phyloP scores from a whole-genome alignment of 495 filamentous ascomycete genomes.

The Tuber umbilicatum region DNA sequence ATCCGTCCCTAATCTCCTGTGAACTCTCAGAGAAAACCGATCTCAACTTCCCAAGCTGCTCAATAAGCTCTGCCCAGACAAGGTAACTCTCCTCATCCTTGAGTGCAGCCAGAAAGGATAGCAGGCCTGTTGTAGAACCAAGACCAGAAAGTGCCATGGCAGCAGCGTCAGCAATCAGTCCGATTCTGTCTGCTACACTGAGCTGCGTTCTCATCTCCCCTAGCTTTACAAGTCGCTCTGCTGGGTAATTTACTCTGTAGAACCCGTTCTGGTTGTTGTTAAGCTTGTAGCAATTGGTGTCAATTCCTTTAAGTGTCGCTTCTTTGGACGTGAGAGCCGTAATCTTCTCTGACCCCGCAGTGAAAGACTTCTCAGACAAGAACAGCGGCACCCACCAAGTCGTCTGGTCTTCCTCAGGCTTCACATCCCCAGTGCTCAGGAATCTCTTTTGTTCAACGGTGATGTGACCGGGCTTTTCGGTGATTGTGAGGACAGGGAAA shows the following conservation, averaged over 20 bases:
- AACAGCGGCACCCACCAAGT: constrained; percentile 95
- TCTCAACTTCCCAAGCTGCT: constrained; percentile 59
- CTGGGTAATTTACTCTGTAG: constrained; percentile 87
- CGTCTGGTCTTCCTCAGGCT: constrained; percentile 75
- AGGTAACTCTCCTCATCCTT: constrained; percentile 73
- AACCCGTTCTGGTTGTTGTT: constrained; percentile 84
- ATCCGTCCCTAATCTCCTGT: constrained; percentile 51
- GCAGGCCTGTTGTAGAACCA: constrained; percentile 66
- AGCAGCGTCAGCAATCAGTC: constrained; percentile 81
- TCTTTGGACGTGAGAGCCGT: constrained; percentile 66
- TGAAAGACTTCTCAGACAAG: constrained; percentile 57
- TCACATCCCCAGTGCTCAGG: constrained; percentile 79
- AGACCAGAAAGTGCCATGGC: constrained; percentile 83
- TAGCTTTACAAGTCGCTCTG: constrained; percentile 67
- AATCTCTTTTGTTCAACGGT: constrained; percentile 78
- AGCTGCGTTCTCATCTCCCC: constrained; percentile 65
- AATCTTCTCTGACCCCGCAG: constrained; percentile 46
- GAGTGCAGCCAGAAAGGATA: constrained; percentile 75
- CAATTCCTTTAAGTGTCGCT: constrained; percentile 63
- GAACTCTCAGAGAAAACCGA: constrained; percentile 57
- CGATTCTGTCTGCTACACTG: constrained; percentile 82
- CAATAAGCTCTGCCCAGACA: constrained; percentile 79
- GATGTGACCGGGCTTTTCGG: constrained; percentile 75
- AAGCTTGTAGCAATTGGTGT: constrained; percentile 82
- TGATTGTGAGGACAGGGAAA: constrained; percentile 79